A percentile compares a stretch with the other conserved stretches of the same genome.
phyloP scores from a whole-genome alignment of 768 basidiomycete genomes.

The Tubosaeta sp. region DNA sequence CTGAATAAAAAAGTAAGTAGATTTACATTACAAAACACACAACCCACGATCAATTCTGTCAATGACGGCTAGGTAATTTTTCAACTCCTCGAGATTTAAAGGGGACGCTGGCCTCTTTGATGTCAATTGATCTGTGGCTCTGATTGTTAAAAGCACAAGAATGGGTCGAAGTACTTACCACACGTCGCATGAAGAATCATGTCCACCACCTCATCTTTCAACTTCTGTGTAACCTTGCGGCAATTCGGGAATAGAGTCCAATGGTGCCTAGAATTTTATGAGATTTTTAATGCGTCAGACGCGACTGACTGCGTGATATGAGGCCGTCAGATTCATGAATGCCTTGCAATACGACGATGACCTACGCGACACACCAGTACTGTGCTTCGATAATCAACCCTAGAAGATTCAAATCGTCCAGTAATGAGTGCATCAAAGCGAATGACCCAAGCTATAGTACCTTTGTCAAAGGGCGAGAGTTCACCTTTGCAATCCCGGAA shows the following conservation, averaged over 20 bases:
- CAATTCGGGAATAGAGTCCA: slow-evolving; percentile 31
- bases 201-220: slow-evolving; percentile 25
- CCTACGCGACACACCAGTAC: slow-evolving; percentile 33
- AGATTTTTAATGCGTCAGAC: neutral
- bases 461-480: slow-evolving; percentile 22
- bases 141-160: neutral
- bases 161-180: slow-evolving; percentile 12
- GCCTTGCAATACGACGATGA: neutral
- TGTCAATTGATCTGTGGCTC: slow-evolving; percentile 23
- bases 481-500: slow-evolving; percentile 22
- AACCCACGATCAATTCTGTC: slow-evolving; percentile 23
- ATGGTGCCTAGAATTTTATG: slow-evolving; percentile 29
- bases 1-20: slow-evolving; percentile 12
- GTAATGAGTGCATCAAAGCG: neutral
- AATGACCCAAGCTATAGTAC: slow-evolving; percentile 4
- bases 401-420: slow-evolving; percentile 5
- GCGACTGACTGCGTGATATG: neutral
- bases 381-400: slow-evolving; percentile 33
- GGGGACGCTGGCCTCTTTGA: slow-evolving; percentile 24
- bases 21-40: neutral
- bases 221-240: slow-evolving; percentile 21
- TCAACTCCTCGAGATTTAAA: slow-evolving; percentile 16
- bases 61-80: slow-evolving; percentile 23
- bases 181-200: slow-evolving; percentile 26
- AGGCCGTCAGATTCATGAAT: slow-evolving; percentile 5